A percentile compares a stretch with the other conserved stretches of the same genome.
Conservation (phyloP, 1,284 basidiomycete species). For the Clitocybe nebularis region DNA sequence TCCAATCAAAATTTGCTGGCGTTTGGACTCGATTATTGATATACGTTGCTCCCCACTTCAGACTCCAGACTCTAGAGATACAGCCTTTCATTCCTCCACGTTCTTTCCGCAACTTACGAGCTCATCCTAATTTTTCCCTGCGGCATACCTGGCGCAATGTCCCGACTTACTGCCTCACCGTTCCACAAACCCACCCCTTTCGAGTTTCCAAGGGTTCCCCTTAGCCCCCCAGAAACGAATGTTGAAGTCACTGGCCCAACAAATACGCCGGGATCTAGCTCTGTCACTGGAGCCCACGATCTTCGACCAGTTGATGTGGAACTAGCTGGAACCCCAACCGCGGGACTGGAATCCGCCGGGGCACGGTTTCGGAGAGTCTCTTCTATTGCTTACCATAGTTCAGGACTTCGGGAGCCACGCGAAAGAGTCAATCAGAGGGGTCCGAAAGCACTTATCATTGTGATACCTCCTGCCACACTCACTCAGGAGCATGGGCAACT, state of each 20-base stretch:
- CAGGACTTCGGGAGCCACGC: conserved; percentile 45
- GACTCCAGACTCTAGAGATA: background rate
- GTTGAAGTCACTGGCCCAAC: conserved; percentile 29
- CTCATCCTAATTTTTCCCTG: conserved; percentile 6
- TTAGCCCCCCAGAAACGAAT: conserved; percentile 55
- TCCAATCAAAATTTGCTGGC: no score
- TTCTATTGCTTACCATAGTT: conserved; percentile 54
- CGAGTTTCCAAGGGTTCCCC: conserved; percentile 43
- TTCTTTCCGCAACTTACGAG: background rate
- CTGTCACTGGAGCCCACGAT: conserved; percentile 23
- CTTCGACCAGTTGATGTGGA: conserved; percentile 20
- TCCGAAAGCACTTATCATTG: conserved; percentile 59
- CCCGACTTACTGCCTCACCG: conserved; percentile 41
- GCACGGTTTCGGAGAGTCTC: conserved; percentile 43
- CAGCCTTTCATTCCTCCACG: background rate
- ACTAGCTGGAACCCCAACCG: conserved; percentile 10
- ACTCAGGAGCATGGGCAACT: conserved; percentile 57
- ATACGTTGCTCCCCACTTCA: no score
- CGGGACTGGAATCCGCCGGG: conserved; percentile 26
- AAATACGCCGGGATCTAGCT: conserved; percentile 15
- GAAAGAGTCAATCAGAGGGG: conserved; percentile 43
- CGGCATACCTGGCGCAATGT: conserved; percentile 39
- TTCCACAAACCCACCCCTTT: conserved; percentile 48
- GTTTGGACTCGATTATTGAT: no score
- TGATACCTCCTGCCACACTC: conserved; percentile 61